Evolutionary conservation across 2,329 filamentous ascomycete genomes (phyloP).

Genomic region (Neophaeococcomyces mojaviensis): DNA sequence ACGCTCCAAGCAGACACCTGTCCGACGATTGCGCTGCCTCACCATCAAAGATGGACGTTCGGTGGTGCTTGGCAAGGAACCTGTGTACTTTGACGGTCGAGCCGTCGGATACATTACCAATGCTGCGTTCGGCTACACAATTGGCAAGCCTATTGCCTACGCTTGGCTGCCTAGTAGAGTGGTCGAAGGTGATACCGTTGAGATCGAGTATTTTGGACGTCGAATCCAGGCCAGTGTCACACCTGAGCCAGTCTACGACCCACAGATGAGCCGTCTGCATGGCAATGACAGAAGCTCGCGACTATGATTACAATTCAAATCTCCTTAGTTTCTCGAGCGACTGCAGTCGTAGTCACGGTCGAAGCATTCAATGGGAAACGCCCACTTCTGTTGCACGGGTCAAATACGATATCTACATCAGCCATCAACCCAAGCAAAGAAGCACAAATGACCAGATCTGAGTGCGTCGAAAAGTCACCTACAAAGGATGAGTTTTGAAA

Average conservation of each 20-base stretch:
- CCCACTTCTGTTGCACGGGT: no score
- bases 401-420: no score
- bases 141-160: conserved; percentile 53
- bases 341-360: no score
- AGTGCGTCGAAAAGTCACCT: no score
- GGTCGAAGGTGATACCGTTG: conserved; percentile 43
- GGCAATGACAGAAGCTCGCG: conserved; percentile 5
- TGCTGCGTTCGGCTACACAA: conserved; percentile 53
- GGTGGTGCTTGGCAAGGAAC: conserved; percentile 55
- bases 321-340: no score
- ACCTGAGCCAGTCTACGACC: conserved; percentile 44
- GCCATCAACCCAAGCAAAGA: no score
- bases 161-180: conserved; percentile 48
- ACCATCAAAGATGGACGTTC: conserved; percentile 51
- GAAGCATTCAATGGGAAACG: no score
- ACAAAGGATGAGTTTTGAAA: no score
- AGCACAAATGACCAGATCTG: no score
- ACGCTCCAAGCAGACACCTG: conserved; percentile 31
- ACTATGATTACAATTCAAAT: no score
- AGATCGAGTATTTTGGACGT: conserved; percentile 56
- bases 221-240: conserved; percentile 48
- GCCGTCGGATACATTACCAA: conserved; percentile 53
- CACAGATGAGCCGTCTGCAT: conserved; percentile 31
- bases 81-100: conserved; percentile 45
- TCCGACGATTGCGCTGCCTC: conserved; percentile 38